A percentile compares a stretch with the other conserved stretches of the same genome.
These are phyloP conservation scores for Xylaria grammica DNA, from an alignment of 495 filamentous ascomycete species.

Conservation along the genomic window DNA sequence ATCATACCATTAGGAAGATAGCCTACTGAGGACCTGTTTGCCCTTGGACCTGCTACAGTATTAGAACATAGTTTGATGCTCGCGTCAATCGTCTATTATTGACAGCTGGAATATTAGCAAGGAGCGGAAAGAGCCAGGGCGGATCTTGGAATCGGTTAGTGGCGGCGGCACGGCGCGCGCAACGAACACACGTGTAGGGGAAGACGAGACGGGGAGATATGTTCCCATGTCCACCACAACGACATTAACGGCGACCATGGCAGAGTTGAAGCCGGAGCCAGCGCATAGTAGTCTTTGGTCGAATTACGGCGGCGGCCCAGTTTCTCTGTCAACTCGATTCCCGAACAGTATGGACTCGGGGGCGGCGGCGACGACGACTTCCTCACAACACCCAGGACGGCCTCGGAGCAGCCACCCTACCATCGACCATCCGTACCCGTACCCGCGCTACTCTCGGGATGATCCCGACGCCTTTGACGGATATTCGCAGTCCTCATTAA, in stretches of 20 bases:
- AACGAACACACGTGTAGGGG: constrained; percentile 19
- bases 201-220: constrained; percentile 39
- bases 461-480: constrained; percentile 53
- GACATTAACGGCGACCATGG: constrained; percentile 59
- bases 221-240: constrained; percentile 59
- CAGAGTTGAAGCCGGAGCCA: constrained; percentile 60
- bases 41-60: neutral
- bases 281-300: constrained; percentile 56
- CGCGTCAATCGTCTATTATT: constrained; percentile 1
- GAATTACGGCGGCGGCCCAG: constrained; percentile 55
- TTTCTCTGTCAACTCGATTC: constrained; percentile 53
- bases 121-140: constrained; percentile 7
- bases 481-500: constrained; percentile 51
- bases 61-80: constrained; percentile 3
- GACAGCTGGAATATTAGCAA: constrained; percentile 8
- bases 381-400: constrained; percentile 50
- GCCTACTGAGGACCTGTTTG: constrained; percentile 9
- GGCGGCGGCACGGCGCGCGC: constrained; percentile 31
- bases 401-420: constrained; percentile 47
- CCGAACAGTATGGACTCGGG: constrained; percentile 50
- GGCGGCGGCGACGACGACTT: constrained; percentile 41
- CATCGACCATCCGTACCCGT: constrained; percentile 49
- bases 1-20: constrained; percentile 4
- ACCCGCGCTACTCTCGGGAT: constrained; percentile 48
- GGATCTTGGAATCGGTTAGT: constrained; percentile 22